Evolutionary conservation across 805 yeast species (phyloP), one percentile per base, ranked within the genome.

Genomic region (Maudiozyma serrabonitensis): DNA sequence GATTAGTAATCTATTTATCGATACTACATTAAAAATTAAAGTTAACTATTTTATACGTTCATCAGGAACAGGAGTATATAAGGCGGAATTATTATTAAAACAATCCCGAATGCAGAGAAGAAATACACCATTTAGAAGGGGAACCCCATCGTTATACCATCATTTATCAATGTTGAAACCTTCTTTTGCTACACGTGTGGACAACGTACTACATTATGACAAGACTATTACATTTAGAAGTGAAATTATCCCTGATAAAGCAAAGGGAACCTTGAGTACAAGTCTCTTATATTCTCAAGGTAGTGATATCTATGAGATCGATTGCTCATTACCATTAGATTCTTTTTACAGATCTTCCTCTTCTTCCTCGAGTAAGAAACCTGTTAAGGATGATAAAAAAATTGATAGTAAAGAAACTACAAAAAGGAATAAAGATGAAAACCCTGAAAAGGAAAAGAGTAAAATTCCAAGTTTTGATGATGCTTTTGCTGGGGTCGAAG

Each of bases 401-500:
- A 37, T 41, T 6, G 41, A 34, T 16, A 26, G 15, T 12, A 23
- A 41, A 15, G 38, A 43, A 39, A 16, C 50, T 43, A 28, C 32
- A 28, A 37, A 42, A 43, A 16, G 37, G 52, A n/a, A 35, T 19
- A 38, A 16, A 34, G 41, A 19, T 11, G 15, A 42, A 42, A 15
- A n/a, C 5, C 18, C 21, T 46, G 18, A 49, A 37, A 26, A 43
- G 41, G 16, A 38, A 53, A 15, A 32, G 26, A 39, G 15, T 28
- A 11, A 62, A 23, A 73, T 71, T 39, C 89, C 88, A 3, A 90
- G 83, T 58, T 72, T 73, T 46, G 95, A 84, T 41, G 91, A 83
- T 52, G 88, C 82, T 2, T 74, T 84, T 40, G 81, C 77, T 25
- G 87, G 80, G 50, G 50, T 55, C 12, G 61, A 59, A 41, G 48